Evolutionary conservation across 2,329 filamentous ascomycete genomes (phyloP), one percentile per base, ranked within the genome.

Genomic region (Alternaria panax): DNA sequence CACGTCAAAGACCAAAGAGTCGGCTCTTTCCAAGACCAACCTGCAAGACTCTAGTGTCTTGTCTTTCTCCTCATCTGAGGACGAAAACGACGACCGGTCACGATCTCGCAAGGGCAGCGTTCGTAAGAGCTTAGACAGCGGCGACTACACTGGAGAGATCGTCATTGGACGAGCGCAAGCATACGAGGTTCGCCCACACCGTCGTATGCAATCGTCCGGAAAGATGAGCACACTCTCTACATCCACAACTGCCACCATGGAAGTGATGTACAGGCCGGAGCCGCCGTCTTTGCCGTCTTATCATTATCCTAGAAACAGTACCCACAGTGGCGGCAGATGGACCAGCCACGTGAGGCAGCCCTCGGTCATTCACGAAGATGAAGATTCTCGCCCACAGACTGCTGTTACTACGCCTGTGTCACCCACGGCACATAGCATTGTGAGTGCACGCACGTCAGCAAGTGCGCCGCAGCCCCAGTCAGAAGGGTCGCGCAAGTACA

Each of bases 11-110:
- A 77, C 75, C 1, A 78, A 74, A 56, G 74, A 71, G 42, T 78
- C 76, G 8, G 58, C 69, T 4, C 59, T 76, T 12, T 72, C 72
- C 9, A 73, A 66, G 41, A 67, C 50, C 32, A 78, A 80, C 46
- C 65, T 80, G 16, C 73, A 79, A 36, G 70, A 79, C 34, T 72
- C 71, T 7, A 80, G 78, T 47, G 70, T 79, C 12, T 66, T 80
- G 12, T 80, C 78, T 0, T 80, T 77, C 16, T 80, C 78, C 2
- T 79, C 77, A 4, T 79, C 78, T 2, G 77, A 79, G 40, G 74
- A 76, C 41, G 75, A 78, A 48, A 64, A 65, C 2, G 77, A 78
- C 3, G 61, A 60, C 28, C 57, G 24, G 18, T 34, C 51, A 16
- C 58, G 57, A 45, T 50, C 51, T 22, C 59, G 55, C 46, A 69